Base-by-base conservation (phyloP, 805 yeast genomes). In the Hanseniaspora hatyaiensis region DNA sequence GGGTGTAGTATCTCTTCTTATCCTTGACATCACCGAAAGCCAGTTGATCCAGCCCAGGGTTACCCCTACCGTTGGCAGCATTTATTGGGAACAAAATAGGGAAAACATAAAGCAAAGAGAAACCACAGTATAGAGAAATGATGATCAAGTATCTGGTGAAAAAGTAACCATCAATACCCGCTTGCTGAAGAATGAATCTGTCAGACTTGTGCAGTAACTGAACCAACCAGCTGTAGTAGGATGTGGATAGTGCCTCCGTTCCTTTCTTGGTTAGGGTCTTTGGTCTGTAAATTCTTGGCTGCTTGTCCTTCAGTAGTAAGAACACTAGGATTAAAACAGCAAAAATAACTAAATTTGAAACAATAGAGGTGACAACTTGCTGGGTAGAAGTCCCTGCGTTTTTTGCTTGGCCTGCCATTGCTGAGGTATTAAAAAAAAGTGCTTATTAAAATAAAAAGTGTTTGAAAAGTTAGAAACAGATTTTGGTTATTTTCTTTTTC, bases 101-200 rank as follows among this genome's bases (percentile, higher is more conserved):
- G 70, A 74, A 77, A 6, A 77, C 66, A 24, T 77, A 55, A 3
- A 73, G 26, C 47, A 76, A 62, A 4, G 84, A 82, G 37, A 77
- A 65, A 1, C 77, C 69, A 50, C 78, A 75, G 34, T 77, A 59
- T 5, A 67, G 51, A 11, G 74, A 66, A 52, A 85, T 66, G 31
- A 82, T 57, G 42, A 74, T 70, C 24, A 92, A 62, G 59, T 82
- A 92, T 54, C 98, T 71, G 52, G 87, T 65, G 62, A 88, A 89
- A 59, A 92, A 80, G 66, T 84, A 89, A 4, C 96, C 96, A 60
- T 89, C 97, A n/a, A 89, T 61, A 15, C 96, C 97, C 18, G 92
- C 81, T 57, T 89, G 94, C 54, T 80, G 78, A 51, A 89, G 75
- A 48, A 88, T 70, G 58, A 83, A 83, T 40, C 81, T 67, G 49